Evolutionary conservation across 192 early-diverging fungal species (phyloP).

Genomic region (Physocladia obscura): DNA sequence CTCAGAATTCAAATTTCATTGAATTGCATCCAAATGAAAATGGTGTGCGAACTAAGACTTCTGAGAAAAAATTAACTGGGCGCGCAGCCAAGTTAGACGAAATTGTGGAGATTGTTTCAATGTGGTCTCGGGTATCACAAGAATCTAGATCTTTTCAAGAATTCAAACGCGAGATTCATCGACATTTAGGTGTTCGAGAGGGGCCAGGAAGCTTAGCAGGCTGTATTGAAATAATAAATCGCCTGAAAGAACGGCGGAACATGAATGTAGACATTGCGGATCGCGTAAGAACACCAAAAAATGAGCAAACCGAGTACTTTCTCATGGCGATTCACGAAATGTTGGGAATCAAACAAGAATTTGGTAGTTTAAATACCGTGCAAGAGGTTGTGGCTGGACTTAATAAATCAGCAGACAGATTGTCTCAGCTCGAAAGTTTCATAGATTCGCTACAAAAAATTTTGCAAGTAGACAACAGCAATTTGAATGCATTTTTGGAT

Average conservation of each 20-base stretch:
- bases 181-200: constrained; percentile 10
- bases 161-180: not conserved
- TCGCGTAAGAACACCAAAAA: too few species aligned
- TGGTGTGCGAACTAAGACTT: not conserved
- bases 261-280: not conserved
- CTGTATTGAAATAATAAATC: not conserved
- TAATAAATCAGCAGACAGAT: not conserved
- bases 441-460: too few species aligned
- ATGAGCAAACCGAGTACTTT: not conserved
- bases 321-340: not conserved
- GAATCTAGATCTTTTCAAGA: not conserved
- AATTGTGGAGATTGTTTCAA: not conserved
- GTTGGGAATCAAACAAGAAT: constrained; percentile 20
- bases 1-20: constrained; percentile 3
- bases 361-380: constrained; percentile 21
- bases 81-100: constrained; percentile 1
- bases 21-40: not conserved
- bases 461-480: too few species aligned
- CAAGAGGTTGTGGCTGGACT: not conserved
- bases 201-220: not conserved
- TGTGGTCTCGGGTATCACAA: constrained; percentile 4
- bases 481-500: too few species aligned
- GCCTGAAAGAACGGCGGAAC: constrained; percentile 8
- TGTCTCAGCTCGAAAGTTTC: too few species aligned
- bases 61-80: not conserved